Base-by-base conservation (phyloP, 1,139 yeast genomes). In the Suhomyces taliae region DNA sequence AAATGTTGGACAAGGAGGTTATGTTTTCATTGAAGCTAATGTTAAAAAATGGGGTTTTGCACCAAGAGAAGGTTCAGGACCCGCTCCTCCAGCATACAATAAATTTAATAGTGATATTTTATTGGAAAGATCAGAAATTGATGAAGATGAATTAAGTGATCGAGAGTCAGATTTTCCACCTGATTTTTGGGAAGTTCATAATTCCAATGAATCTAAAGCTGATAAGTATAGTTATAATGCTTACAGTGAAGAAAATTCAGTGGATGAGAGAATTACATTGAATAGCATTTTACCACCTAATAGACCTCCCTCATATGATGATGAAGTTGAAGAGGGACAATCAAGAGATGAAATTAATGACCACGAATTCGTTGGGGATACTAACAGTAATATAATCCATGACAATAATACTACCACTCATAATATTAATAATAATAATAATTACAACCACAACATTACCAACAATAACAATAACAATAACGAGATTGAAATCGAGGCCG, bases 31-130 rank as follows among this genome's bases (percentile, higher is more conserved):
- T 34, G 85, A 81, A 59, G 85, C 76, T 1, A 80, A 81, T 54
- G 85, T 81, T 24, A 81, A 81, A 55, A 79, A 78, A 59, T 81
- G 85, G 85, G 84, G 84, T n/a, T 79, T 76, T 61, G 85, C 82
- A 1, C 84, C 85, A 1, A 58, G 81, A 45, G 82, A 78, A 60
- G 85, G 85, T 1, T 72, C 61, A 40, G 83, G 81, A n/a, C 79
- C 82, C 2, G 80, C 85, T n/a, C 85, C 85, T 2, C 85, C 85
- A 8, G 76, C 80, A 27, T 81, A 81, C 60, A 76, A 76, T 47
- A 78, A 77, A 52, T 81, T 76, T 56, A 80, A 79, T 53, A 66
- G 72, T 15, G 85, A 81, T 60, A 78, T 81, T 11, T 59, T 81
- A 42, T 64, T 81, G 27, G 85, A 79, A 53, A 62, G 83, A 44